Percentiles rank a stretch among this genome's conserved stretches.
phyloP scores from a whole-genome alignment of 2,329 filamentous ascomycete genomes.

The Drechslerella coelobrocha region DNA sequence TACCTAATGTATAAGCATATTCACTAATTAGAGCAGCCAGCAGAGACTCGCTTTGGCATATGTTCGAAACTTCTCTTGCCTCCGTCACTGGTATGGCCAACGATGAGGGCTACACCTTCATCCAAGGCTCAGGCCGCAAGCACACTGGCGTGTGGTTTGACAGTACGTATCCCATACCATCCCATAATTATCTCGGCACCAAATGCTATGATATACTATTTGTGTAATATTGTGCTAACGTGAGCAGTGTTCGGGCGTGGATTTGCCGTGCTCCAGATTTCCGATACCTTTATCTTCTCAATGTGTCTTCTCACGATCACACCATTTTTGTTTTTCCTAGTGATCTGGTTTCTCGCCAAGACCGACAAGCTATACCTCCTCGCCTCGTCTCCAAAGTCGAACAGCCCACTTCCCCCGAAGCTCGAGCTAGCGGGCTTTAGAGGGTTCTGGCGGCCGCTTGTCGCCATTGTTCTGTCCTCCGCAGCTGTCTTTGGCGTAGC shows the following conservation, averaged over 20 bases:
- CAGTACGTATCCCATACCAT: conserved; percentile 49
- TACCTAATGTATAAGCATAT: background rate
- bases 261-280: conserved; percentile 79
- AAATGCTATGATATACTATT: conserved; percentile 8
- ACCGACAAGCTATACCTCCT: conserved; percentile 90
- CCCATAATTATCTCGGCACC: background rate
- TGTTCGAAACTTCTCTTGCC: conserved; percentile 82
- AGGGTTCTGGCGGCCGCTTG: conserved; percentile 82
- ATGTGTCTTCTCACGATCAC: conserved; percentile 80
- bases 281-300: conserved; percentile 86
- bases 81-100: conserved; percentile 75
- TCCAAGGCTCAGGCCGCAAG: conserved; percentile 70
- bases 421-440: conserved; percentile 67
- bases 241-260: conserved; percentile 74
- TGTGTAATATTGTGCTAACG: no score
- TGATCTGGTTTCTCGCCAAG: conserved; percentile 73
- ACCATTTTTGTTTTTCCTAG: conserved; percentile 73
- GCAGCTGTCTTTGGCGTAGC: conserved; percentile 74
- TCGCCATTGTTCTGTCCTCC: conserved; percentile 73
- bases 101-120: conserved; percentile 71
- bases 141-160: conserved; percentile 90
- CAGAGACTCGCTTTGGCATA: conserved; percentile 79
- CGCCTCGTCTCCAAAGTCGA: conserved; percentile 59
- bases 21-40: conserved; percentile 55
- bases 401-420: conserved; percentile 56